Conservation (phyloP, 305 asterid genomes). For the Fraxinus baroniana region DNA sequence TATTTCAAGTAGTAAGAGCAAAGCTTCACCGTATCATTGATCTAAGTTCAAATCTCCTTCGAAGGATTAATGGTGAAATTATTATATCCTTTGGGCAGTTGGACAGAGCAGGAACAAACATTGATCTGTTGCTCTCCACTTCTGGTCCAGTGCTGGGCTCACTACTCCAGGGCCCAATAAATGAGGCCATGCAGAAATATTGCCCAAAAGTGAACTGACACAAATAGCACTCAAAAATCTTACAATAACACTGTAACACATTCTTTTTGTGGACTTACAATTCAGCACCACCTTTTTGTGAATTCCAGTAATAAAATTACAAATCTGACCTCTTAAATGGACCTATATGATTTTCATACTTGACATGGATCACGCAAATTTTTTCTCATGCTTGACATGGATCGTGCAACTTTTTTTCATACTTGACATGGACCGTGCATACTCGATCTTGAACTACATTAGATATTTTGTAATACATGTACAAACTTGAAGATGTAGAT, state of each 20-base stretch:
- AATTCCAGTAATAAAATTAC: too few relatives aligned
- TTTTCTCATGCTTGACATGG: background rate
- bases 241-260: background rate
- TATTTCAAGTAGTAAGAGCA: too few relatives aligned
- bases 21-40: too few relatives aligned
- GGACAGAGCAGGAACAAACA: too few relatives aligned
- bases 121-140: background rate
- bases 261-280: background rate
- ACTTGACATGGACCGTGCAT: background rate
- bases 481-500: slow-evolving; percentile 66
- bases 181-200: background rate
- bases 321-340: too few relatives aligned
- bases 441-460: background rate
- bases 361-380: background rate
- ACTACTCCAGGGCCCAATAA: background rate
- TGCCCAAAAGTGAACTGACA: background rate
- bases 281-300: background rate
- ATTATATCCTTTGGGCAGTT: too few relatives aligned
- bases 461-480: background rate
- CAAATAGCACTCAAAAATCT: background rate
- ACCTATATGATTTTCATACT: background rate
- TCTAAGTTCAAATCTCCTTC: too few relatives aligned
- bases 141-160: background rate
- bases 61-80: too few relatives aligned
- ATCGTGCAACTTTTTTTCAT: background rate